Evolutionary conservation across 352 stramenopile species (phyloP), one percentile per base, ranked within the genome.

Genomic region (Pythium phragmitis): DNA sequence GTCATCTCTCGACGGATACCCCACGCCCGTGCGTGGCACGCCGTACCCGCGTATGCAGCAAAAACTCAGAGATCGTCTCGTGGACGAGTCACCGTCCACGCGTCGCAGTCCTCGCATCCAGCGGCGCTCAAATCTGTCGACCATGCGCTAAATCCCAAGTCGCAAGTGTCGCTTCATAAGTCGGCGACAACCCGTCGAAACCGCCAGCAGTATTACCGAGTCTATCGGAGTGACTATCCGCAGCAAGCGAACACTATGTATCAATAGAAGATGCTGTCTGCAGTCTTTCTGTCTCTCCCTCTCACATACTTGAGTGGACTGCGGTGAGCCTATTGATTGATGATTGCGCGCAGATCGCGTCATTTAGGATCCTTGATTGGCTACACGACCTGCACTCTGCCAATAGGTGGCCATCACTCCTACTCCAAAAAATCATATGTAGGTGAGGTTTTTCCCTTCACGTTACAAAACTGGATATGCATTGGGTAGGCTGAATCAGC

Each of bases 51-150:
- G 33, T 17, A 57, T 50, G 47, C 34, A 52, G 7, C 19, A 39
- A 36, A 28, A 41, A 21, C 50, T 55, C 7, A 19, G 45, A 23
- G 7, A 46, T 9, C 51, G 43, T 21, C 30, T 47, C 14, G 16
- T 41, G 26, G 62, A 68, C 17, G 54, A 57, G 12, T 62, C 53
- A 33, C 53, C 62, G 37, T 17, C 23, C 30, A 50, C 63, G 19
- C 63, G 63, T 36, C 57, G 64, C 37, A 70, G 64, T 30, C 57
- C 57, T 14, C 64, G 64, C 43, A 43, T 66, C 43, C 51, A 61
- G 50, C 56, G 63, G 30, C 56, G 63, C 41, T 61, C 49, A 16
- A 42, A n/a, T 42, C 37, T 70, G 33, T 61, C 45, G 23, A 37
- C 57, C 19, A 70, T 70, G 64, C 64, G 64, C 28, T 69, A 42